Percentiles rank a stretch among this genome's conserved stretches.
phyloP scores from a whole-genome alignment of 352 stramenopile species.

The Phytopythium oedochilum region DNA sequence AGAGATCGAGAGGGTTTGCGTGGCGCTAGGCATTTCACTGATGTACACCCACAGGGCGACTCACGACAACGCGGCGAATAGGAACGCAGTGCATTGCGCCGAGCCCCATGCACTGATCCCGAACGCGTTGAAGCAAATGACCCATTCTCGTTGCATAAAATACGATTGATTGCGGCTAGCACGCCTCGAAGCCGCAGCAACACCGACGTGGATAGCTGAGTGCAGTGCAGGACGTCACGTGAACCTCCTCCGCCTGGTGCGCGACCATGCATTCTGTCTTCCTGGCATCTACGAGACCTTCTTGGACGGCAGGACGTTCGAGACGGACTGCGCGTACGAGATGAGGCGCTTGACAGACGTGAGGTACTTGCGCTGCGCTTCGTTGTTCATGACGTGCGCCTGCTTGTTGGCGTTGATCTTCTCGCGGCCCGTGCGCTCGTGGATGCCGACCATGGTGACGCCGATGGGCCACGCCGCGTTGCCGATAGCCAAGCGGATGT shows the following conservation, averaged over 20 bases:
- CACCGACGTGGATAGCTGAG: too few relatives aligned
- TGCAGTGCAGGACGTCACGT: too few relatives aligned
- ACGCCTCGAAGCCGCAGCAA: too few relatives aligned
- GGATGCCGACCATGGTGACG: conserved; percentile 99
- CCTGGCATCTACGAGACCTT: conserved; percentile 77
- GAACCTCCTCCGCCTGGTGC: too few relatives aligned
- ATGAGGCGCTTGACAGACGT: conserved; percentile 98
- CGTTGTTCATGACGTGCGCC: conserved; percentile 99
- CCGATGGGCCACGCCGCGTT: conserved; percentile 98
- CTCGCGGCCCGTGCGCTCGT: conserved; percentile 92
- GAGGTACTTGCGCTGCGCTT: conserved; percentile 98
- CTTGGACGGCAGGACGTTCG: conserved; percentile 81
- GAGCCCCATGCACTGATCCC: too few relatives aligned
- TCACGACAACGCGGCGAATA: not conserved
- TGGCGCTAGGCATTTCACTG: not conserved
- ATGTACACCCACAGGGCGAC: not conserved
- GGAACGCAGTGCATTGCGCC: not conserved
- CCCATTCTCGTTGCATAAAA: too few relatives aligned
- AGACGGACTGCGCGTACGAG: conserved; percentile 93
- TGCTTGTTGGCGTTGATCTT: conserved; percentile 98
- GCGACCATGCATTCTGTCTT: not conserved
- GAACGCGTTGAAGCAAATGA: too few relatives aligned
- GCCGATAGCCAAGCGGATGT: conserved; percentile 97
- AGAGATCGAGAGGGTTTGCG: not conserved
- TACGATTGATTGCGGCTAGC: too few relatives aligned